A percentile compares a stretch with the other conserved stretches of the same genome.
Evolutionary conservation across 2,329 filamentous ascomycete genomes (phyloP).

Genomic region (Alternaria arbusti): DNA sequence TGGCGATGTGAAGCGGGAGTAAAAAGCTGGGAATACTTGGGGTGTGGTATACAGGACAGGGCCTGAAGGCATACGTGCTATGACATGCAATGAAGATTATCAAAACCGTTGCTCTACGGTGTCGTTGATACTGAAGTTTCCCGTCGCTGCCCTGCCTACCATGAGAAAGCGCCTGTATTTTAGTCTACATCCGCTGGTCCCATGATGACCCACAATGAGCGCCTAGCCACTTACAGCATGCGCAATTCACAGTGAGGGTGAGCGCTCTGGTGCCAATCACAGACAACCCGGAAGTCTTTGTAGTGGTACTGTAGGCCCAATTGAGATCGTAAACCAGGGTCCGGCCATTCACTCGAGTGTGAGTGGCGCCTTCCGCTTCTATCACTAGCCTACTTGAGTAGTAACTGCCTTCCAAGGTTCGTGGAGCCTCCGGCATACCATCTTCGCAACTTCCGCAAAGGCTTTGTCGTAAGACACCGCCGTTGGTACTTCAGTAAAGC

Average conservation of each 20-base stretch:
- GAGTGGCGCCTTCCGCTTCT: neutral
- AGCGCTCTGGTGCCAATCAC: too few species aligned
- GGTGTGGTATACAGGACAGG: neutral
- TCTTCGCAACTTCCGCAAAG: neutral
- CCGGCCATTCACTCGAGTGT: neutral
- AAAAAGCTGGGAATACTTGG: constrained; percentile 1
- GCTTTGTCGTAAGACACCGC: neutral
- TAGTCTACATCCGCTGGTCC: too few species aligned
- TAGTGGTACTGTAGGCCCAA: neutral
- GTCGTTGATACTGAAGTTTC: too few species aligned
- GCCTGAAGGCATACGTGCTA: constrained; percentile 7
- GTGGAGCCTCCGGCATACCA: neutral
- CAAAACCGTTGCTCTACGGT: neutral
- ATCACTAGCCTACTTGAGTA: neutral
- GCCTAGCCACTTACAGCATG: too few species aligned
- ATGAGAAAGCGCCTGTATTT: too few species aligned
- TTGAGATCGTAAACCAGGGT: neutral
- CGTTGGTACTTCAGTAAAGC: neutral
- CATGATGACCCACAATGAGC: too few species aligned
- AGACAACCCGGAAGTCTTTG: too few species aligned
- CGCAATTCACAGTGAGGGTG: too few species aligned
- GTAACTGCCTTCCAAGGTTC: neutral
- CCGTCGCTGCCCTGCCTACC: too few species aligned
- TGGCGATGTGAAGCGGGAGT: neutral
- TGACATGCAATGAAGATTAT: constrained; percentile 9